phyloP scores from a whole-genome alignment of 306 rosid species.

The Vigna reflexopilosa region DNA sequence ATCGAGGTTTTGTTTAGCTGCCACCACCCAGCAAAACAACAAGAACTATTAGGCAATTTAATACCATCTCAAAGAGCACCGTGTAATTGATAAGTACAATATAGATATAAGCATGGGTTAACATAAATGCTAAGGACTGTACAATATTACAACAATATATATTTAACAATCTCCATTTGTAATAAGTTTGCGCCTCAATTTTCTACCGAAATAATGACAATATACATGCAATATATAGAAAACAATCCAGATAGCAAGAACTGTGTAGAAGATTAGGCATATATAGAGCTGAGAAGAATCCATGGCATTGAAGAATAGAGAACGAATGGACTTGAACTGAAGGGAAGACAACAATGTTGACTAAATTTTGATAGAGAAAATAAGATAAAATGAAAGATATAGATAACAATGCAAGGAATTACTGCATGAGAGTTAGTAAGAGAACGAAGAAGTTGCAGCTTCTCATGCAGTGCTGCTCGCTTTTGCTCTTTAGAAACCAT shows the following conservation, averaged over 20 bases:
- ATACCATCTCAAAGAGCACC: not conserved
- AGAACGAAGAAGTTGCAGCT: slow-evolving; percentile 96
- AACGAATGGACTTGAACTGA: not conserved
- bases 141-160: too few relatives aligned
- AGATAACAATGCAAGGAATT: slow-evolving; percentile 54
- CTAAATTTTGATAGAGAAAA: slow-evolving; percentile 34
- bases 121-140: not conserved
- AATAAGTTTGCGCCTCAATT: not conserved
- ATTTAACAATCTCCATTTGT: not conserved
- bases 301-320: not conserved
- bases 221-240: not conserved
- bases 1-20: slow-evolving; percentile 81
- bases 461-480: slow-evolving; percentile 84
- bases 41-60: slow-evolving; percentile 28
- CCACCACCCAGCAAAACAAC: slow-evolving; percentile 38
- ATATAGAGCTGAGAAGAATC: not conserved
- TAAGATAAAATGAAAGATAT: slow-evolving; percentile 49
- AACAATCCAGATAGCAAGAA: slow-evolving; percentile 6
- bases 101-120: not conserved
- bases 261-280: not conserved
- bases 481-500: slow-evolving; percentile 96
- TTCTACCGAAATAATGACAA: not conserved
- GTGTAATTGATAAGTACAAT: not conserved
- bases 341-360: not conserved
- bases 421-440: slow-evolving; percentile 95